Percentiles rank a stretch among this genome's conserved stretches.
Conservation (phyloP, 208 protist species). For the Trypanosoma caninum region DNA sequence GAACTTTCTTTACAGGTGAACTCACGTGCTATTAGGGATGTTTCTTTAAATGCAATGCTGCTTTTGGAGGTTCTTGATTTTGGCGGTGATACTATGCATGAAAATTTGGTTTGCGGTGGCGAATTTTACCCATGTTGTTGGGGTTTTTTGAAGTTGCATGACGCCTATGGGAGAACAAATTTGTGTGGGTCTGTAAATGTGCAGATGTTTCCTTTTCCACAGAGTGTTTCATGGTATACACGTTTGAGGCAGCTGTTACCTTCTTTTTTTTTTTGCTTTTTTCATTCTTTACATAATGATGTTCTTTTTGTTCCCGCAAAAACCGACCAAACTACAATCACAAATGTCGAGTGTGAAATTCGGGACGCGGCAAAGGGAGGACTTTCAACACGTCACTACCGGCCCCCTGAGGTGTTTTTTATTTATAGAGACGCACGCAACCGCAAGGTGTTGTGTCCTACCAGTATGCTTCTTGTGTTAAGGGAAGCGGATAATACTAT, state of each 20-base stretch:
- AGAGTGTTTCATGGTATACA: conserved; percentile 53
- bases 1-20: conserved; percentile 38
- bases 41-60: conserved; percentile 41
- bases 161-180: conserved; percentile 38
- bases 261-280: conserved; percentile 24
- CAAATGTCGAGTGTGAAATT: not conserved
- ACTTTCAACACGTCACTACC: not conserved
- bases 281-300: conserved; percentile 13
- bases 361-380: not conserved
- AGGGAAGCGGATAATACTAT: conserved; percentile 2
- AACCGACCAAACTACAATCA: not conserved
- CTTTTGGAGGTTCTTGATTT: conserved; percentile 83
- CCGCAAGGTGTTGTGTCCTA: conserved; percentile 61
- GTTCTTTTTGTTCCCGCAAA: conserved; percentile 24
- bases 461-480: conserved; percentile 25
- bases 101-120: conserved; percentile 35
- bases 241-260: conserved; percentile 32
- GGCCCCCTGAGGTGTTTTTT: conserved; percentile 39
- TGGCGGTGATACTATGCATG: conserved; percentile 61
- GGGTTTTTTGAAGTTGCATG: conserved; percentile 73
- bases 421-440: conserved; percentile 41
- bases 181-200: conserved; percentile 35
- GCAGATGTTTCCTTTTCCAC: conserved; percentile 76
- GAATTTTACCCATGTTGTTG: conserved; percentile 76
- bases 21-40: not conserved